A percentile compares a stretch with the other conserved stretches of the same genome.
Evolutionary conservation across 345 rosid genomes (phyloP).

Genomic region (Cardamine chenopodiifolia): DNA sequence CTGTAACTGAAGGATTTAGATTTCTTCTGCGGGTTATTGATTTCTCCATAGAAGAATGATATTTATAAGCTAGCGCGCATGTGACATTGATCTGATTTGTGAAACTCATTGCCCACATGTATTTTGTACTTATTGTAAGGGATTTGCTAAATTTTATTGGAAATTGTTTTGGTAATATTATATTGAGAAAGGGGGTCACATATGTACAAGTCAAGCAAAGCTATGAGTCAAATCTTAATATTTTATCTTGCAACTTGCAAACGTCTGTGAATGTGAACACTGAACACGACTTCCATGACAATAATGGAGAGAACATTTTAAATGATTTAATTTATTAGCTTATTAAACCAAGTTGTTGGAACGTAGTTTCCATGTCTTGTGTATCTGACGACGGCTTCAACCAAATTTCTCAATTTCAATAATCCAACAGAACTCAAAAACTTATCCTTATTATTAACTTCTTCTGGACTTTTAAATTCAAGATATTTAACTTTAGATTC

Average conservation of each 20-base stretch:
- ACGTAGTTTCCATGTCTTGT: constrained; percentile 30
- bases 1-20: not conserved
- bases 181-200: constrained; percentile 1
- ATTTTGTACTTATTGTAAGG: constrained; percentile 13
- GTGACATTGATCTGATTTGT: constrained; percentile 28
- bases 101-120: constrained; percentile 36
- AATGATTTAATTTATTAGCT: not conserved
- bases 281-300: constrained; percentile 23
- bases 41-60: not conserved
- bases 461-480: not conserved
- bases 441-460: not conserved
- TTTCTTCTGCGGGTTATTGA: not conserved
- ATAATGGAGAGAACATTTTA: not conserved
- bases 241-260: constrained; percentile 21
- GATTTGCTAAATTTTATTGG: not conserved
- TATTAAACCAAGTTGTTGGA: constrained; percentile 32
- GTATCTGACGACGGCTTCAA: constrained; percentile 20
- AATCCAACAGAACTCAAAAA: not conserved
- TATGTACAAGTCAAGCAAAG: constrained; percentile 24
- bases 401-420: constrained; percentile 6
- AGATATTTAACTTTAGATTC: constrained; percentile 22
- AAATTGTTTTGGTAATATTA: not conserved
- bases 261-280: constrained; percentile 11
- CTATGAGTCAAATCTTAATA: constrained; percentile 31
- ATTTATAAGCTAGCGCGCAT: not conserved